phyloP scores from a whole-genome alignment of 805 yeast genomes.

The Sugiyamaella floridensis region DNA sequence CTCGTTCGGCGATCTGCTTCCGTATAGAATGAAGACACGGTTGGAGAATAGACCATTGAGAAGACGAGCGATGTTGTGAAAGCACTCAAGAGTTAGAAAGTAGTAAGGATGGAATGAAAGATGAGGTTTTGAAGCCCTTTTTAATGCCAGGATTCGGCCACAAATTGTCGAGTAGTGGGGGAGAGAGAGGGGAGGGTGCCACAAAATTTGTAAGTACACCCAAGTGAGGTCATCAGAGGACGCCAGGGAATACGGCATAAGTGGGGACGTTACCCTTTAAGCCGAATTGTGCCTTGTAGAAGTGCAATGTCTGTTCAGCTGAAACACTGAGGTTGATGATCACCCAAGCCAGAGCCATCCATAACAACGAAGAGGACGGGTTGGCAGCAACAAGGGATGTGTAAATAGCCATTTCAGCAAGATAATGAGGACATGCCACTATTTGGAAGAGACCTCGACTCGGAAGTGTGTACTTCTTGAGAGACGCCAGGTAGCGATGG shows the following conservation, averaged over 20 bases:
- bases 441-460: constrained; percentile 34
- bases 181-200: no score
- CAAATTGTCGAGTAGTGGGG: no score
- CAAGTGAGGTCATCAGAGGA: constrained; percentile 4
- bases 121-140: no score
- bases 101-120: no score
- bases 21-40: constrained; percentile 18
- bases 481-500: constrained; percentile 44
- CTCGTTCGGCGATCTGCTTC: constrained; percentile 1
- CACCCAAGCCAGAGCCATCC: constrained; percentile 28
- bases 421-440: constrained; percentile 56
- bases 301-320: constrained; percentile 41
- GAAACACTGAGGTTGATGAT: constrained; percentile 42
- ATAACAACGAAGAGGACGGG: constrained; percentile 12
- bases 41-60: constrained; percentile 9
- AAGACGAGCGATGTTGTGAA: no score
- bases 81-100: no score
- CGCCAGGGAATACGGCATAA: constrained; percentile 17
- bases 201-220: no score
- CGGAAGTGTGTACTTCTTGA: constrained; percentile 52
- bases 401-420: constrained; percentile 52
- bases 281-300: constrained; percentile 32
- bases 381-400: constrained; percentile 21
- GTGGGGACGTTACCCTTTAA: neutral
- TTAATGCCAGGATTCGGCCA: no score